These are phyloP conservation scores for Laetiporus sulphureus DNA, from an alignment of 1,284 basidiomycete species.

Conservation along the genomic window DNA sequence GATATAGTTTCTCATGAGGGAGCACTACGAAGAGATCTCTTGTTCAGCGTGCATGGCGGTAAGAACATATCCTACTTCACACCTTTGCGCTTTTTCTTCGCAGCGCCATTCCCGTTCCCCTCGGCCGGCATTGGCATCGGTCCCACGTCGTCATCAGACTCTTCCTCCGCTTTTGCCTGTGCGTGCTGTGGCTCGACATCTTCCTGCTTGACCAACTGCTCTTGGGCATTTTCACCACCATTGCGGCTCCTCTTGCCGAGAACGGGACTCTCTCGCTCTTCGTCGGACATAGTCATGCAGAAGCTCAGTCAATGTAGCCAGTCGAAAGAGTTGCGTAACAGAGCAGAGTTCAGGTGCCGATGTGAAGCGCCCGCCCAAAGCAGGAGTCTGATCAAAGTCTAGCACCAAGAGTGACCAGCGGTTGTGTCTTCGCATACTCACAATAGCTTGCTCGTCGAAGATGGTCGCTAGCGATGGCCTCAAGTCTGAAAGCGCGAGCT, in stretches of 20 bases:
- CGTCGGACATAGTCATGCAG: slow-evolving; percentile 37
- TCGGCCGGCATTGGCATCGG: slow-evolving; percentile 67
- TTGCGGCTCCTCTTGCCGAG: slow-evolving; percentile 60
- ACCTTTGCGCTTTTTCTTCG: slow-evolving; percentile 74
- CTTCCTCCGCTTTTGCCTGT: slow-evolving; percentile 28
- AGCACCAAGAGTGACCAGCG: no score
- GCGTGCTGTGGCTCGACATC: not conserved
- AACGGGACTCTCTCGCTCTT: slow-evolving; percentile 34
- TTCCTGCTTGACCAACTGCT: slow-evolving; percentile 13
- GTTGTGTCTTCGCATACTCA: no score
- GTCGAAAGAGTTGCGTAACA: no score
- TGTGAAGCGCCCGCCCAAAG: no score
- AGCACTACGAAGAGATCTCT: slow-evolving; percentile 36
- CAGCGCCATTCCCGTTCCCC: slow-evolving; percentile 26
- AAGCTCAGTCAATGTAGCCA: no score
- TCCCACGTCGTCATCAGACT: slow-evolving; percentile 66
- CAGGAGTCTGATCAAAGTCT: no score
- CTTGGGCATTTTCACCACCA: slow-evolving; percentile 24
- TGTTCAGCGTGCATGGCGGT: not conserved
- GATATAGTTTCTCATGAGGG: slow-evolving; percentile 77
- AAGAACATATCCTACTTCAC: not conserved
- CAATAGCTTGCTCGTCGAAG: no score
- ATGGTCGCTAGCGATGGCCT: no score
- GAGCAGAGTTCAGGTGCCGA: no score
- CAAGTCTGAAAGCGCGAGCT: no score